phyloP scores from a whole-genome alignment of 331 rosid genomes.

The Pyrus hybrid region DNA sequence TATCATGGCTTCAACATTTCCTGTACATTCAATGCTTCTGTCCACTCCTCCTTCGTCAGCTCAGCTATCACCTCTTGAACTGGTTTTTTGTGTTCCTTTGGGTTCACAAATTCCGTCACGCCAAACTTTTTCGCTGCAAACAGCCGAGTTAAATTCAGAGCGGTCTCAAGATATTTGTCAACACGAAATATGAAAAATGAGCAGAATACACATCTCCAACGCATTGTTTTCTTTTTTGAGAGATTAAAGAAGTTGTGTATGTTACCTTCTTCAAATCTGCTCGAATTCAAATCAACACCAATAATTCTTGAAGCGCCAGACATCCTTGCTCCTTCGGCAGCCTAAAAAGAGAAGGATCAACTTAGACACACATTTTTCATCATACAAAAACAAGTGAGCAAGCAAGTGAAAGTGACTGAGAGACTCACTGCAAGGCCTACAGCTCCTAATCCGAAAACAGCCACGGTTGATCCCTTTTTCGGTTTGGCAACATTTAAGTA shows the following conservation, averaged over 20 bases:
- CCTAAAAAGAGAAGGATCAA: conserved; percentile 1
- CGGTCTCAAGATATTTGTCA: too few species aligned
- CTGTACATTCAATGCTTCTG: conserved; percentile 20
- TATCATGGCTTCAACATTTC: conserved; percentile 20
- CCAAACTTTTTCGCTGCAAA: conserved; percentile 20
- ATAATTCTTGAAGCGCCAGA: conserved; percentile 32
- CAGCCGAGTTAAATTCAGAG: not conserved
- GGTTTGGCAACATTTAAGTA: conserved; percentile 87
- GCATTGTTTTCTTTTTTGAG: not conserved
- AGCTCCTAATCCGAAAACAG: conserved; percentile 77
- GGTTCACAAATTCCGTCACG: conserved; percentile 18
- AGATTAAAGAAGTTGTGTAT: not conserved
- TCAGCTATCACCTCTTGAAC: conserved; percentile 23
- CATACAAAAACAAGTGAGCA: not conserved
- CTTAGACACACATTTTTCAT: not conserved
- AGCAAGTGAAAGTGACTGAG: not conserved
- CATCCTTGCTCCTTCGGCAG: conserved; percentile 36
- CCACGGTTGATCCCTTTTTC: conserved; percentile 55
- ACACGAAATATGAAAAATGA: too few species aligned
- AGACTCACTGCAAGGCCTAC: conserved; percentile 82
- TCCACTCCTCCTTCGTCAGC: conserved; percentile 24
- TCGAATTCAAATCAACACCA: conserved; percentile 27
- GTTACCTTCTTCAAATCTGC: conserved; percentile 25
- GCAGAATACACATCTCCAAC: too few species aligned
- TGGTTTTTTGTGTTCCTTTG: conserved; percentile 15